These are phyloP conservation scores for Ophiostoma montium DNA, from an alignment of 2,329 filamentous ascomycete species.

Conservation along the genomic window DNA sequence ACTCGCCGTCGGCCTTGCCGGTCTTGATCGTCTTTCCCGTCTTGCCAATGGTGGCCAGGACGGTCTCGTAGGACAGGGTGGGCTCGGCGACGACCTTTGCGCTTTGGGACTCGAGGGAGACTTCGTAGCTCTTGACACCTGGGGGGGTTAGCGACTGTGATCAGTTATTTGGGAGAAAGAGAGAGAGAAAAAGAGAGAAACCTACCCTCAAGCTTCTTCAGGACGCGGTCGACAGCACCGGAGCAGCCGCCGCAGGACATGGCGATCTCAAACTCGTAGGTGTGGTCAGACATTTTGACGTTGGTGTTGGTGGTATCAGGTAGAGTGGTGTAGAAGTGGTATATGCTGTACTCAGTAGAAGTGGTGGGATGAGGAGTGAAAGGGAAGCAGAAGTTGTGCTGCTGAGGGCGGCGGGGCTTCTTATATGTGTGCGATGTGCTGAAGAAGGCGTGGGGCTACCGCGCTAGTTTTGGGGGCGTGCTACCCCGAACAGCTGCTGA, in stretches of 20 bases:
- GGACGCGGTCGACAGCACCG: conserved; percentile 77
- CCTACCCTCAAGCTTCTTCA: conserved; percentile 82
- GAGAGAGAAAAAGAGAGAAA: conserved; percentile 6
- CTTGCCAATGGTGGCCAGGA: conserved; percentile 82
- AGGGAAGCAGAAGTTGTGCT: background rate
- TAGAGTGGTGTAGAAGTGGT: background rate
- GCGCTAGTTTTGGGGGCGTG: no score
- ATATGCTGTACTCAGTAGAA: no score
- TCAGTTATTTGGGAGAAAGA: background rate
- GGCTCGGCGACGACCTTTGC: conserved; percentile 62
- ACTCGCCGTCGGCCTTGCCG: conserved; percentile 54
- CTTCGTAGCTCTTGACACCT: conserved; percentile 80
- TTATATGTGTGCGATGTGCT: background rate
- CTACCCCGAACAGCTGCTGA: no score
- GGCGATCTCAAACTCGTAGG: conserved; percentile 85
- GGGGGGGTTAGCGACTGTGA: conserved; percentile 7
- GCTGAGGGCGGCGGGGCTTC: background rate
- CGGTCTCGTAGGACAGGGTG: conserved; percentile 60
- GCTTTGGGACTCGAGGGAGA: conserved; percentile 74
- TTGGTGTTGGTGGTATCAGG: background rate
- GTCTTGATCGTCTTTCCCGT: conserved; percentile 85
- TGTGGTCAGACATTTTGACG: conserved; percentile 61
- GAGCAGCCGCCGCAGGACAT: conserved; percentile 98
- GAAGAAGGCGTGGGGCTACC: background rate
- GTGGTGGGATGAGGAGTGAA: background rate